These are phyloP conservation scores for Kodamaea kaohsiungensis DNA, from an alignment of 805 yeast genomes.

Conservation along the genomic window DNA sequence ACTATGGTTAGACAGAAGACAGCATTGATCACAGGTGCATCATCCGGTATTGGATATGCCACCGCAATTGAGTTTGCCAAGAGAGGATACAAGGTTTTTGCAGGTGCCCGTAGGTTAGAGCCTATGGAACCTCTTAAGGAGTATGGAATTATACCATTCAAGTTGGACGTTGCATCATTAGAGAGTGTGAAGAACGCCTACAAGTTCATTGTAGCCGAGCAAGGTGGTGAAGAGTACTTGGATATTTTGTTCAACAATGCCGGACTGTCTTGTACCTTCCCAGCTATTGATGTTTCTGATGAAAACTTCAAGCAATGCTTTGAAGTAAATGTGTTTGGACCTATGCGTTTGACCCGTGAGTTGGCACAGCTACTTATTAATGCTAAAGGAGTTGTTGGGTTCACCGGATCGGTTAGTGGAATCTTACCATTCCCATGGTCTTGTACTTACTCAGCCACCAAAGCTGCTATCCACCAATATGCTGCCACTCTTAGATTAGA, in stretches of 20 bases:
- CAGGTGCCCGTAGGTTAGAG: constrained; percentile 69
- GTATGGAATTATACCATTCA: constrained; percentile 46
- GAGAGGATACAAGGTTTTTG: constrained; percentile 62
- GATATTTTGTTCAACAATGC: constrained; percentile 76
- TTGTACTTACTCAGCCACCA: constrained; percentile 63
- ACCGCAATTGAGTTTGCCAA: constrained; percentile 50
- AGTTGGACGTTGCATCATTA: constrained; percentile 58
- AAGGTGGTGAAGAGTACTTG: constrained; percentile 41
- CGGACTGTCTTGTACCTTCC: constrained; percentile 73
- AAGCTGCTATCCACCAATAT: constrained; percentile 77
- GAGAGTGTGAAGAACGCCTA: constrained; percentile 50
- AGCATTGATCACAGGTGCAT: constrained; percentile 50
- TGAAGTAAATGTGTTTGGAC: constrained; percentile 71
- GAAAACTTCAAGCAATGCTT: constrained; percentile 52
- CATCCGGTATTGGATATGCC: constrained; percentile 57
- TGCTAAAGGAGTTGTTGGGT: constrained; percentile 67
- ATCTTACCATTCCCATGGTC: constrained; percentile 72
- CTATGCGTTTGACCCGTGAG: constrained; percentile 62
- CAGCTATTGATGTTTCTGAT: constrained; percentile 67
- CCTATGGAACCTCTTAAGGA: constrained; percentile 54
- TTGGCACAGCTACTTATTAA: constrained; percentile 55
- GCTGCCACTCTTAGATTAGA: constrained; percentile 65
- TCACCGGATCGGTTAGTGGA: constrained; percentile 76
- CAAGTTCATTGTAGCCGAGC: constrained; percentile 31
- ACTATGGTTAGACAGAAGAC: constrained; percentile 7